Conservation (phyloP, 441 rosid species). For the Gossypium schwendimanii region DNA sequence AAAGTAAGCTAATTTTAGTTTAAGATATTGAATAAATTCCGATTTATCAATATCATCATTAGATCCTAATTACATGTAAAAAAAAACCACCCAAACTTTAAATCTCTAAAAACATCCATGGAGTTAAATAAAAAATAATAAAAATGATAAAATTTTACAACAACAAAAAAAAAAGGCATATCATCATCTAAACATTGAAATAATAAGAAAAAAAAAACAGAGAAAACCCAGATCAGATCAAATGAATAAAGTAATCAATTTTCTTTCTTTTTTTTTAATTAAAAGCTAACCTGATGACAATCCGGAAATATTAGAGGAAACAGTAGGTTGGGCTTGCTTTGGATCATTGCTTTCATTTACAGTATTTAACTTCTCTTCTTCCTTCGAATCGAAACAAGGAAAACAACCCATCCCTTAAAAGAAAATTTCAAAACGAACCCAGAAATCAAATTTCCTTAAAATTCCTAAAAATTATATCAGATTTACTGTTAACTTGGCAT, state of each 20-base stretch:
- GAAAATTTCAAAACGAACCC: conserved; percentile 15
- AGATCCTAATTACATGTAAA: not conserved
- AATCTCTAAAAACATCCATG: not conserved
- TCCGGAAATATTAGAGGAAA: conserved; percentile 53
- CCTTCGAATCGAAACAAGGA: conserved; percentile 81
- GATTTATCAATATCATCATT: conserved; percentile 22
- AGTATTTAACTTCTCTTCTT: conserved; percentile 67
- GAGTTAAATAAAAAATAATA: not conserved
- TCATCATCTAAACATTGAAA: not conserved
- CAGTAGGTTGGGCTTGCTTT: conserved; percentile 40
- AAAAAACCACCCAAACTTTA: not conserved
- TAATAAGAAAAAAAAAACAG: not conserved
- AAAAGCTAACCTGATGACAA: conserved; percentile 59
- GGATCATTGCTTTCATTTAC: conserved; percentile 45
- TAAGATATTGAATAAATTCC: not conserved
- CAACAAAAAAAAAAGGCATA: not conserved
- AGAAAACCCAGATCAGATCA: conserved; percentile 40
- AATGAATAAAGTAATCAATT: not conserved
- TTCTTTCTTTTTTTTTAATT: no score
- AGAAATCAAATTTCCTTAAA: not conserved
- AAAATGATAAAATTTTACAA: not conserved
- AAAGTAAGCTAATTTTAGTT: not conserved
- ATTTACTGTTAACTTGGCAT: not conserved
- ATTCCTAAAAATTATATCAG: not conserved
- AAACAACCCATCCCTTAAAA: conserved; percentile 71